A percentile compares a stretch with the other conserved stretches of the same genome.
These are phyloP conservation scores for Aspergillus baeticus DNA, from an alignment of 495 filamentous ascomycete species.

Conservation along the genomic window DNA sequence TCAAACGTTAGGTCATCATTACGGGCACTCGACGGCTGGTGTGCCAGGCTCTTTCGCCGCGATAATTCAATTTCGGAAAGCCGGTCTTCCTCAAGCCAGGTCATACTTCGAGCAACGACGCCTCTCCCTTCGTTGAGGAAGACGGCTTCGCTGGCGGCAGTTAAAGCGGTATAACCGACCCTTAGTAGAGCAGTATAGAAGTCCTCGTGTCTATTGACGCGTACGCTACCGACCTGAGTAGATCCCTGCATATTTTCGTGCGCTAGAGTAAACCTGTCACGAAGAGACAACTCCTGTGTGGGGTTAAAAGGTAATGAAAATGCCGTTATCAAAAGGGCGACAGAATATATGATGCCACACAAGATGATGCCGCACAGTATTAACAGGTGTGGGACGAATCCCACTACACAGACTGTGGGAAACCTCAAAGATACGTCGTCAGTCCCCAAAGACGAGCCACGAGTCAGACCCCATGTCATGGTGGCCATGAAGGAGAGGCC, in stretches of 20 bases:
- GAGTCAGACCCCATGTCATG: constrained; percentile 68
- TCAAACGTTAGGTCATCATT: constrained; percentile 32
- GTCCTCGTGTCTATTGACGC: constrained; percentile 81
- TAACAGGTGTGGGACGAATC: constrained; percentile 89
- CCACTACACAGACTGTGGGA: constrained; percentile 91
- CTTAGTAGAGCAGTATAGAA: constrained; percentile 90
- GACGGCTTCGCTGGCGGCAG: constrained; percentile 91
- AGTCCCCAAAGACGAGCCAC: constrained; percentile 48
- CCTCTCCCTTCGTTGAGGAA: constrained; percentile 85
- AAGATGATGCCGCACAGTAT: constrained; percentile 73
- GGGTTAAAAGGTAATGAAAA: constrained; percentile 58
- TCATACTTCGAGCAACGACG: constrained; percentile 74
- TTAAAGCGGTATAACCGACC: constrained; percentile 80
- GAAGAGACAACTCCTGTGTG: constrained; percentile 37
- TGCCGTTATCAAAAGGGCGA: constrained; percentile 75
- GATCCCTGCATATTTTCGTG: constrained; percentile 92
- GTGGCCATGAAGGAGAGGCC: constrained; percentile 82
- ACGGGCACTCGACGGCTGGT: constrained; percentile 25
- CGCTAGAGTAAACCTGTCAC: constrained; percentile 59
- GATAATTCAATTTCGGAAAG: constrained; percentile 57
- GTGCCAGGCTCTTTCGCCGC: constrained; percentile 24
- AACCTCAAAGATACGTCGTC: constrained; percentile 65
- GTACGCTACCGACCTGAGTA: constrained; percentile 73
- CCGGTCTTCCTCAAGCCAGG: constrained; percentile 90
- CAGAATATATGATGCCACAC: constrained; percentile 70